phyloP scores from a whole-genome alignment of 2,329 filamentous ascomycete genomes.

The Mariannaea sp. region DNA sequence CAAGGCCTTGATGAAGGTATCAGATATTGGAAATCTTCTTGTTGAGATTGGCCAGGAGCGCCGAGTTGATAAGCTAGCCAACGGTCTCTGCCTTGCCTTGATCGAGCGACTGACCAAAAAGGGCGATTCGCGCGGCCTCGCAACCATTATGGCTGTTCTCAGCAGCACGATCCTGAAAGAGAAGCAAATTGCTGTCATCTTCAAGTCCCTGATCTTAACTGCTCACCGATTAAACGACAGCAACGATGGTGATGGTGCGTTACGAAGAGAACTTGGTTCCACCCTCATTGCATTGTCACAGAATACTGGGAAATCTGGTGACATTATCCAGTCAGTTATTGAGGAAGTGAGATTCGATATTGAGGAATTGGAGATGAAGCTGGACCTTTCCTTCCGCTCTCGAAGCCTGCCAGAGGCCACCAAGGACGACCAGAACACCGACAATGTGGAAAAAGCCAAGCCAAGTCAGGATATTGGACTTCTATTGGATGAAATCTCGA shows the following conservation, averaged over 20 bases:
- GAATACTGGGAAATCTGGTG: constrained; percentile 60
- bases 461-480: constrained; percentile 46
- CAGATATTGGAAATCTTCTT: constrained; percentile 63
- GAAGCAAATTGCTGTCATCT: constrained; percentile 65
- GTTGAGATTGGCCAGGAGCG: constrained; percentile 66
- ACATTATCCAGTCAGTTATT: constrained; percentile 70
- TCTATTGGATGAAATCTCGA: constrained; percentile 47
- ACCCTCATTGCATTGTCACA: constrained; percentile 70
- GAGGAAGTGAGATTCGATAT: constrained; percentile 72
- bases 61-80: constrained; percentile 71
- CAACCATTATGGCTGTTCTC: constrained; percentile 65
- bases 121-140: constrained; percentile 60
- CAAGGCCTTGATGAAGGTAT: constrained; percentile 68
- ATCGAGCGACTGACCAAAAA: constrained; percentile 66
- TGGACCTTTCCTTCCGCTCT: constrained; percentile 71
- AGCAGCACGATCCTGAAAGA: constrained; percentile 64
- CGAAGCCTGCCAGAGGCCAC: constrained; percentile 54
- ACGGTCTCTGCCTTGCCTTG: constrained; percentile 71
- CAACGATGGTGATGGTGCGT: constrained; percentile 57
- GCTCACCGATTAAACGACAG: constrained; percentile 62
- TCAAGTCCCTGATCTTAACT: constrained; percentile 67
- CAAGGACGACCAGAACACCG: constrained; percentile 48
- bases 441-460: constrained; percentile 34
- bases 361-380: constrained; percentile 73
- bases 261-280: constrained; percentile 68